Conservation (phyloP, 768 basidiomycete species). For the Melanogaster broomeanus region DNA sequence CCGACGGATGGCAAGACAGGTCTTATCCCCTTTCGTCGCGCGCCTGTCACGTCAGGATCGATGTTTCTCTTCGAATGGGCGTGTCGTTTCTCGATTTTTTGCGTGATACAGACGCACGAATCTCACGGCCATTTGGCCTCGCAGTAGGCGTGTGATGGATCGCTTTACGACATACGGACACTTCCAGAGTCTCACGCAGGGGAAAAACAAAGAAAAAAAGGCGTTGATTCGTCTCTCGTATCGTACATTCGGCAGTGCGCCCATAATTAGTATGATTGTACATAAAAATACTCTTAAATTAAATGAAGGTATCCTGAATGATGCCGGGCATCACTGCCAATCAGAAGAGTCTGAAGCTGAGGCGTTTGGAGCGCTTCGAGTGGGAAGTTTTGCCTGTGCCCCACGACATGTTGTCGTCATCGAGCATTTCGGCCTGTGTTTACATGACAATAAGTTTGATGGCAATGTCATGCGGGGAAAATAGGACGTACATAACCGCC, state of each 20-base stretch:
- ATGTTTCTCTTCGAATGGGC: not conserved
- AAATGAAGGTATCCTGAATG: not conserved
- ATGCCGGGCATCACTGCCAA: not conserved
- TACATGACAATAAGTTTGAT: not conserved
- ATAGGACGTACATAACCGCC: conserved; percentile 16
- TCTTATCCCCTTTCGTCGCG: not conserved
- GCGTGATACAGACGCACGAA: too few species aligned
- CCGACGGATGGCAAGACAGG: not conserved
- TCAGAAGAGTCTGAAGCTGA: conserved; percentile 13
- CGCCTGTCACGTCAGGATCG: not conserved
- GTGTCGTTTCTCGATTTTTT: not conserved
- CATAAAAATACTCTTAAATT: not conserved
- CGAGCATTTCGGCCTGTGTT: conserved; percentile 27
- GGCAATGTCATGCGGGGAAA: not conserved
- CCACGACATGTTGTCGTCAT: conserved; percentile 33
- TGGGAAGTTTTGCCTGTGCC: conserved; percentile 2
- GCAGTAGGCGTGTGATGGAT: too few species aligned
- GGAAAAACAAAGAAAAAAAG: not conserved
- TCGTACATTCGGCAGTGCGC: conserved; percentile 15
- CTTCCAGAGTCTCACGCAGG: too few species aligned
- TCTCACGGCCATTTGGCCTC: too few species aligned
- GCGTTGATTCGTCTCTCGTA: conserved; percentile 1
- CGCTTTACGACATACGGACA: too few species aligned
- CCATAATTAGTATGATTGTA: conserved; percentile 9
- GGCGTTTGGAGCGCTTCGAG: conserved; percentile 8